A percentile compares a stretch with the other conserved stretches of the same genome.
These are phyloP conservation scores for Lippia alba DNA, from an alignment of 305 asterid genomes.

Conservation along the genomic window DNA sequence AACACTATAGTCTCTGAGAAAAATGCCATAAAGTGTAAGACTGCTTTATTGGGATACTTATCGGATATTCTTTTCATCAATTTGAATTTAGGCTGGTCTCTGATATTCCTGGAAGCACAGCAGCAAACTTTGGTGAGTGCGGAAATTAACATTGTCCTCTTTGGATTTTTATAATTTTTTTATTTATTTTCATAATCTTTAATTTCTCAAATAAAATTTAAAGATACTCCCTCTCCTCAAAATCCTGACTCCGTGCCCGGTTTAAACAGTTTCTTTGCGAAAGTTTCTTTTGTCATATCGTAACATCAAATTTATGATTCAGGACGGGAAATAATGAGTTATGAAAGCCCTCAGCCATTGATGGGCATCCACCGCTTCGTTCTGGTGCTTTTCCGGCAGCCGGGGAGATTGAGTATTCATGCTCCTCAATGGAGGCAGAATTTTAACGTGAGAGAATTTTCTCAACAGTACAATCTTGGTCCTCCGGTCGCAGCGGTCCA, in stretches of 20 bases:
- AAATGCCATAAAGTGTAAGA: background rate
- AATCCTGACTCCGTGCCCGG: too few species aligned
- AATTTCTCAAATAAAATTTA: background rate
- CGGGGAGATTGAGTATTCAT: conserved; percentile 37
- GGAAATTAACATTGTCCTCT: too few species aligned
- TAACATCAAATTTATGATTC: background rate
- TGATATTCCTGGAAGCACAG: conserved; percentile 47
- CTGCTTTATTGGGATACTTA: background rate
- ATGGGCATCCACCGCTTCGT: conserved; percentile 72
- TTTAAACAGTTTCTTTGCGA: background rate
- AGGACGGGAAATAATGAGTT: conserved; percentile 61
- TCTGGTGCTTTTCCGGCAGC: conserved; percentile 55
- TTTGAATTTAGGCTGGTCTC: conserved; percentile 43
- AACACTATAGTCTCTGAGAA: background rate
- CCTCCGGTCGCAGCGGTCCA: conserved; percentile 65
- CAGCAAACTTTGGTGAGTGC: conserved; percentile 39
- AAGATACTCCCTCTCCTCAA: too few species aligned
- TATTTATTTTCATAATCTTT: background rate
- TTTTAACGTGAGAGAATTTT: conserved; percentile 51
- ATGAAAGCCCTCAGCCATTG: conserved; percentile 60
- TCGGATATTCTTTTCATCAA: background rate
- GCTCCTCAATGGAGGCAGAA: conserved; percentile 58
- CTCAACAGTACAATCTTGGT: conserved; percentile 56
- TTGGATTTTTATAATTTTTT: background rate
- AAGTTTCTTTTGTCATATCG: background rate